A percentile compares a stretch with the other conserved stretches of the same genome.
These are phyloP conservation scores for Linderniella brevidens DNA, from an alignment of 257 asterid species.

Conservation along the genomic window DNA sequence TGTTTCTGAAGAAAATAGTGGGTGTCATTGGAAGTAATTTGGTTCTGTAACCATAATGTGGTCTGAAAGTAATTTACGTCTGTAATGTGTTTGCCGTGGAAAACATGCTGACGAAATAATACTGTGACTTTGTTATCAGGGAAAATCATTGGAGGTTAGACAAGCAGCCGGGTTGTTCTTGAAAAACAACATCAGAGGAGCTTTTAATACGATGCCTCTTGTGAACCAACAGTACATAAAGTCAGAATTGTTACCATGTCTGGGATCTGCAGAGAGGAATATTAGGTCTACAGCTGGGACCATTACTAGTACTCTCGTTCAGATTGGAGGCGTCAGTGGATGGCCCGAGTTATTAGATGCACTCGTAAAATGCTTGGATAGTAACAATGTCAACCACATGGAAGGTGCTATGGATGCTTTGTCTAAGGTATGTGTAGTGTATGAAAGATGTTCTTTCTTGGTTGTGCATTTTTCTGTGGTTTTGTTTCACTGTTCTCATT, in stretches of 20 bases:
- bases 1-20: too few species aligned
- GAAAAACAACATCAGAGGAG: slow-evolving; percentile 64
- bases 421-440: slow-evolving; percentile 96
- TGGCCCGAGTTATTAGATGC: slow-evolving; percentile 92
- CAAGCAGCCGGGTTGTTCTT: slow-evolving; percentile 96
- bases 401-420: slow-evolving; percentile 99
- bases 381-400: slow-evolving; percentile 75
- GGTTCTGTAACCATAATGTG: too few species aligned
- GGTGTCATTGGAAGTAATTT: too few species aligned
- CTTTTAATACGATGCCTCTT: slow-evolving; percentile 45
- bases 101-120: too few species aligned
- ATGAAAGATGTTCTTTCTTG: not conserved
- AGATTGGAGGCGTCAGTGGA: slow-evolving; percentile 60
- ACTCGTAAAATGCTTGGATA: slow-evolving; percentile 77
- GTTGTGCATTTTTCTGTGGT: not conserved
- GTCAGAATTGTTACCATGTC: slow-evolving; percentile 68
- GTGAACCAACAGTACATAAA: slow-evolving; percentile 63
- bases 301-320: slow-evolving; percentile 72
- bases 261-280: slow-evolving; percentile 76
- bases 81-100: too few species aligned
- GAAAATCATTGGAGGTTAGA: slow-evolving; percentile 71
- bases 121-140: slow-evolving; percentile 31
- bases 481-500: too few species aligned
- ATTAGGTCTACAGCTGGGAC: slow-evolving; percentile 96
- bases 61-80: too few species aligned